phyloP scores from a whole-genome alignment of 257 asterid genomes.

The Nicotiana attenuata region DNA sequence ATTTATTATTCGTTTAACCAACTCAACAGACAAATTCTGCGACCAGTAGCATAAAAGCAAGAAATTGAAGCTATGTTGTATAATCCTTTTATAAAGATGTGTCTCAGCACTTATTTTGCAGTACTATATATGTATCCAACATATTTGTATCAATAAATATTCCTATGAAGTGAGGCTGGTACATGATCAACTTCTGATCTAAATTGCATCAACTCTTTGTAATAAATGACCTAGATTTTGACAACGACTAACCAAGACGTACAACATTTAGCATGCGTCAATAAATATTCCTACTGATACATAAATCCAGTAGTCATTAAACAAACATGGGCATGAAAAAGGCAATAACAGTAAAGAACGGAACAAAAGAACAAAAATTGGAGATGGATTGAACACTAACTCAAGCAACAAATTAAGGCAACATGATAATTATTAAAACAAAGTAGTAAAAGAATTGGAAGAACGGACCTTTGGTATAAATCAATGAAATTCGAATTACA shows the following conservation, averaged over 20 bases:
- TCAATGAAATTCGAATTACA: too few relatives aligned
- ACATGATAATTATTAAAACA: too few relatives aligned
- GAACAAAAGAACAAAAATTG: too few relatives aligned
- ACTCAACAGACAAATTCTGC: constrained; percentile 26
- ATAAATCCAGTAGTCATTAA: too few relatives aligned
- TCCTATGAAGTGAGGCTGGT: neutral
- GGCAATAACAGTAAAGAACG: too few relatives aligned
- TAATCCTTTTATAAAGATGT: neutral
- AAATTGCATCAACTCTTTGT: neutral
- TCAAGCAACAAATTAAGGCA: too few relatives aligned
- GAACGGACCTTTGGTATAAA: too few relatives aligned
- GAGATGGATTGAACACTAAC: too few relatives aligned
- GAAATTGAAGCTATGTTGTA: neutral
- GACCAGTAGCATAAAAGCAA: constrained; percentile 8
- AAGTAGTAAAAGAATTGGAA: too few relatives aligned
- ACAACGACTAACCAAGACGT: neutral
- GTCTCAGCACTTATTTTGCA: neutral
- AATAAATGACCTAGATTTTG: neutral
- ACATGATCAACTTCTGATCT: neutral
- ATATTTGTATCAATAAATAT: too few relatives aligned
- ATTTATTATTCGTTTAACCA: neutral
- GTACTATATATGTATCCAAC: neutral
- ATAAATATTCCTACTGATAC: neutral
- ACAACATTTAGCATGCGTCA: neutral
- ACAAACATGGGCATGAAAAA: too few relatives aligned